phyloP scores from a whole-genome alignment of 495 filamentous ascomycete species.

The Chaetomium fimeti region DNA sequence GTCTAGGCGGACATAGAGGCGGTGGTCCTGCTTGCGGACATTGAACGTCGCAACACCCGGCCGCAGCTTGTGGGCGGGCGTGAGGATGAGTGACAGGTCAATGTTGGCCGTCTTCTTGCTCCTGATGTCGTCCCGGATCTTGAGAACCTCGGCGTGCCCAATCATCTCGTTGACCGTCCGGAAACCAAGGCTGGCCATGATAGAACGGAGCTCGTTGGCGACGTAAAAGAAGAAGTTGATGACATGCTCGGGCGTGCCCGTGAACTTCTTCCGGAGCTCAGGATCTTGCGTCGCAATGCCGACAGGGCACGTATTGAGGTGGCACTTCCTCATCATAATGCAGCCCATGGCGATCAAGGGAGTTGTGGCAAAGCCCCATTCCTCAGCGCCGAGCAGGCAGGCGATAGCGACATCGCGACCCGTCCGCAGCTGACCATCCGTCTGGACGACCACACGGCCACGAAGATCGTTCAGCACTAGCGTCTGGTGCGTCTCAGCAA shows the following conservation, averaged over 20 bases:
- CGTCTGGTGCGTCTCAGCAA: constrained; percentile 98
- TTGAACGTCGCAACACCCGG: constrained; percentile 98
- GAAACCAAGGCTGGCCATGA: constrained; percentile 97
- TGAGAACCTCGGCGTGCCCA: constrained; percentile 83
- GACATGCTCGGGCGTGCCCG: constrained; percentile 91
- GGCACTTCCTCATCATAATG: constrained; percentile 87
- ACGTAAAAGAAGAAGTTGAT: constrained; percentile 99
- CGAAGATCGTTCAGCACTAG: constrained; percentile 97
- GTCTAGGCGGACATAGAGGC: constrained; percentile 88
- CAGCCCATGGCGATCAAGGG: constrained; percentile 97
- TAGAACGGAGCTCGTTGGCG: constrained; percentile 93
- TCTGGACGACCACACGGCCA: constrained; percentile 96
- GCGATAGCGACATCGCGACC: constrained; percentile 96
- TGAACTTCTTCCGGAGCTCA: constrained; percentile 91
- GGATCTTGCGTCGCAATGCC: constrained; percentile 97
- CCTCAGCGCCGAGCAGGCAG: constrained; percentile 93
- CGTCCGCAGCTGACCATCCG: constrained; percentile 92
- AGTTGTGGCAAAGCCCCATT: constrained; percentile 98
- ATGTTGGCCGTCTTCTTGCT: constrained; percentile 90
- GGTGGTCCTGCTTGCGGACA: constrained; percentile 96
- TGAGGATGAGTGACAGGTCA: constrained; percentile 92
- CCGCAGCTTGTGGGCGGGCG: constrained; percentile 91
- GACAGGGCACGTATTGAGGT: constrained; percentile 84
- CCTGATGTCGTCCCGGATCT: constrained; percentile 83
- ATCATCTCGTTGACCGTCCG: constrained; percentile 98